These are phyloP conservation scores for Alternaria sp. DNA, from an alignment of 2,329 filamentous ascomycete species.

Conservation along the genomic window DNA sequence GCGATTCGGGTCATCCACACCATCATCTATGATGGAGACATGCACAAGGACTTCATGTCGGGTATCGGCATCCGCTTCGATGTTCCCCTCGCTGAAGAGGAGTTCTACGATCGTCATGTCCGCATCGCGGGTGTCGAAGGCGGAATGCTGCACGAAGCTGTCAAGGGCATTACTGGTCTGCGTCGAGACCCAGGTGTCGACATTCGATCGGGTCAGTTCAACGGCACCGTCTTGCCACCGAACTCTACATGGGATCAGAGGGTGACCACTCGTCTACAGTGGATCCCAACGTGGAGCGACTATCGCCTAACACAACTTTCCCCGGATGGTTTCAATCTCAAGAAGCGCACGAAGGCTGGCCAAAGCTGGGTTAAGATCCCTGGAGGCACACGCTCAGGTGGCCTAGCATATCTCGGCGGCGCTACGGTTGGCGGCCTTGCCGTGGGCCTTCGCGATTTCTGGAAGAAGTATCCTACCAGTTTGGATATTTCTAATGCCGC, in stretches of 20 bases:
- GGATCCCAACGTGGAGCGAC: conserved; percentile 66
- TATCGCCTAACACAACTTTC: conserved; percentile 65
- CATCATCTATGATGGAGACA: conserved; percentile 61
- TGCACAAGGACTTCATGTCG: conserved; percentile 59
- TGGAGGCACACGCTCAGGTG: conserved; percentile 62
- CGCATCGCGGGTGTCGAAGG: conserved; percentile 62
- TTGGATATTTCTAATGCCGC: conserved; percentile 62
- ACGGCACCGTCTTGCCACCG: conserved; percentile 53
- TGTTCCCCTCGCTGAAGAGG: conserved; percentile 60
- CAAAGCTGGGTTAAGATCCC: conserved; percentile 66
- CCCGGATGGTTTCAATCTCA: conserved; percentile 65
- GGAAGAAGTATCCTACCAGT: conserved; percentile 67
- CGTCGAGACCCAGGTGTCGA: conserved; percentile 60
- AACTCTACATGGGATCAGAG: conserved; percentile 55
- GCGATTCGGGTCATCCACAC: conserved; percentile 63
- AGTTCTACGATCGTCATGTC: conserved; percentile 65
- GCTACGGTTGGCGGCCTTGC: conserved; percentile 65
- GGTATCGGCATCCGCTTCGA: conserved; percentile 63
- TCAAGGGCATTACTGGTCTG: conserved; percentile 66
- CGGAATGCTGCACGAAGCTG: conserved; percentile 63
- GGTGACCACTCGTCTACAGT: conserved; percentile 57
- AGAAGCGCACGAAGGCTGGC: conserved; percentile 65
- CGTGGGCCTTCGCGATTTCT: conserved; percentile 65
- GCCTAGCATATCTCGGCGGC: conserved; percentile 65
- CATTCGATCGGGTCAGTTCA: conserved; percentile 59